These are phyloP conservation scores for Coemansia sp. DNA, from an alignment of 192 early-diverging fungal genomes.

Conservation along the genomic window DNA sequence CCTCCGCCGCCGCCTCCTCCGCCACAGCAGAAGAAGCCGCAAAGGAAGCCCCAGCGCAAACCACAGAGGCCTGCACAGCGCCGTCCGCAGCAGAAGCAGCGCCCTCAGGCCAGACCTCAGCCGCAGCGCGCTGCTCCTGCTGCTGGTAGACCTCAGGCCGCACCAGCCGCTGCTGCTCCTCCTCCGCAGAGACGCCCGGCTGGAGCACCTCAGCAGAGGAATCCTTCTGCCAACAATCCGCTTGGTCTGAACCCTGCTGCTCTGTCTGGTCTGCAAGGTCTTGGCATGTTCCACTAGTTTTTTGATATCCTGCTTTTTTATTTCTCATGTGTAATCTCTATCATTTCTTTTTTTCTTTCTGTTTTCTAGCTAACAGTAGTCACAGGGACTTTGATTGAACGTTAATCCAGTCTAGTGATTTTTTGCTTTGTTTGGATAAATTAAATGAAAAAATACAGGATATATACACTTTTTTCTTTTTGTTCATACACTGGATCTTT, in stretches of 20 bases:
- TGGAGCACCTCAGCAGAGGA: not conserved
- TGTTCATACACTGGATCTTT: no score
- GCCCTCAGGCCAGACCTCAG: constrained; percentile 2
- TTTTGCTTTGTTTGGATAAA: no score
- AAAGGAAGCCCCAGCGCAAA: constrained; percentile 11
- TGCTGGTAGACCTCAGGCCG: not conserved
- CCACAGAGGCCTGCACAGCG: constrained; percentile 16
- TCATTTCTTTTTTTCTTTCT: no score
- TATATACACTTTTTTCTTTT: no score
- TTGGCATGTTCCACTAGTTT: constrained; percentile 13
- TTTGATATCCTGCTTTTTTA: constrained; percentile 4
- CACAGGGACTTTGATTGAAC: no score
- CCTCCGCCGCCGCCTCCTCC: constrained; percentile 26
- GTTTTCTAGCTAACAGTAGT: no score
- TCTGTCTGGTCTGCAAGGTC: constrained; percentile 10
- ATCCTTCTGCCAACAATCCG: constrained; percentile 12
- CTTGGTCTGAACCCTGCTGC: constrained; percentile 6
- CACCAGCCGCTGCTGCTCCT: not conserved
- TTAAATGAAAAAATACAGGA: no score
- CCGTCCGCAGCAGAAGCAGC: constrained; percentile 14
- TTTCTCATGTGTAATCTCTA: not conserved
- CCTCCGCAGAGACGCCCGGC: constrained; percentile 22
- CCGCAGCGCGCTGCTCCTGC: constrained; percentile 8
- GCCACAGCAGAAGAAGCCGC: constrained; percentile 19
- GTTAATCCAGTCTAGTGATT: no score